Base-by-base conservation (phyloP, 1,284 basidiomycete species). In the Entoloma clypeatum region DNA sequence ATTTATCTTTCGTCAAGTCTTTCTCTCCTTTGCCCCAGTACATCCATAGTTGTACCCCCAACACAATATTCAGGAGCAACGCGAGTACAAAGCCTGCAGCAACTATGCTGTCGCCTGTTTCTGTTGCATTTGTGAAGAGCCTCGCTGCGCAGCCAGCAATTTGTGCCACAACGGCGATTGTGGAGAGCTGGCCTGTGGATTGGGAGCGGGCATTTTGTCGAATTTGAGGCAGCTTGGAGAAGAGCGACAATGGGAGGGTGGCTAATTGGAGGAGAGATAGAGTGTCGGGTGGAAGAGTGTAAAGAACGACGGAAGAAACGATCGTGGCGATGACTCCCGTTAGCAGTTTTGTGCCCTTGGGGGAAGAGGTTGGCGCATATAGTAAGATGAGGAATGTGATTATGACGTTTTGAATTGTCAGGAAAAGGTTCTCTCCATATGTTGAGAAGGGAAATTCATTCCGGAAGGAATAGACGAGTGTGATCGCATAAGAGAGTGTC, bases 211-310 rank as follows among this genome's bases (percentile, higher is more conserved):
- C 61, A 67, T 94, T 97, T 53, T 88, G 79, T 32, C 74, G 58
- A 62, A 96, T 92, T 60, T 92, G 89, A 7, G 90, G 88, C 28
- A 94, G 72, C 68, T 98, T 93, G 51, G 85, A 84, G 59, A 86
- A 77, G 32, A 96, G 67, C 11, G 88, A 85, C 24, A 96, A 75
- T 0, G 92, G 88, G 40, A 96, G 81, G 1, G 92, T 92, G 31
- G 76, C 67, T 25, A 87, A 64, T 62, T 93, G 90, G 10, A 91
- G 71, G 21, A 82, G 52, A 3, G 86, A 69, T 7, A 91, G 68
- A 7, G 71, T 61, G 33, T 67, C 55, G 25, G 62, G 57, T 3
- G 86, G 79, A n/a, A 77, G 53, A 10, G 61, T 45, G 46, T 69
- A 69, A 10, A 92, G 71, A 0, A 68, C 60, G 30, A 77, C 51